Base-by-base conservation (phyloP, 129 eudicot species). In the Chrysanthemum seticuspe region DNA sequence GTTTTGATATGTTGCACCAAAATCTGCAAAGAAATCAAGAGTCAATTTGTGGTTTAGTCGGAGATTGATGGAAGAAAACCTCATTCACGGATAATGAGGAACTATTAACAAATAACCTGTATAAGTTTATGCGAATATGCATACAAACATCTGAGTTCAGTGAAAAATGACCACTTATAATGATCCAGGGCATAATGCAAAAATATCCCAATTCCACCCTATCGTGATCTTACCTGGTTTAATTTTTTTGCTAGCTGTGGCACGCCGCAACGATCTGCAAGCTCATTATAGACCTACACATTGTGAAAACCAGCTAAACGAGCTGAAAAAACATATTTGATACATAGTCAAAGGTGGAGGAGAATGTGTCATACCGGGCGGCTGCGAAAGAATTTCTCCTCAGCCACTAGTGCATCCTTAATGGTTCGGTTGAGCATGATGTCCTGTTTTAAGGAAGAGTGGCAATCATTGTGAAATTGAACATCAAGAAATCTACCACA, bases 301-400 rank as follows among this genome's bases (percentile, higher is more conserved):
- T 70, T 34, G 49, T 61, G 62, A 80, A 14, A 52, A 75, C 23
- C 5, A 15, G 19, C 15, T 49, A 73, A 29, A 62, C 40, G 13
- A 74, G 21, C 40, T 16, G 47, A 21, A 29, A n/a, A 74, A 50
- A 5, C 52, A 40, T 65, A 15, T 65, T 36, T 36, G 6, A 51
- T 74, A 51, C 36, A 62, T 16, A 15, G 18, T 62, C 61, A 73
- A 31, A 60, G 58, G 2, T 13, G 27, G 48, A 48, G 12, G 29
- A 19, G 62, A 56, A 53, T 23, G 67, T 11, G 19, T 49, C 82
- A 72, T 91, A 95, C 99, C 19, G 99, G 97, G 59, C 90, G 97
- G 75, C 94, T 86, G 52, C 90, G 96, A 73, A 95, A 95, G 79
- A 95, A 95, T 85, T 95, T 95, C 88, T 91, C 99, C 82, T 95